Conservation (phyloP, 192 early-diverging fungal genomes). For the Mortierella alpina region DNA sequence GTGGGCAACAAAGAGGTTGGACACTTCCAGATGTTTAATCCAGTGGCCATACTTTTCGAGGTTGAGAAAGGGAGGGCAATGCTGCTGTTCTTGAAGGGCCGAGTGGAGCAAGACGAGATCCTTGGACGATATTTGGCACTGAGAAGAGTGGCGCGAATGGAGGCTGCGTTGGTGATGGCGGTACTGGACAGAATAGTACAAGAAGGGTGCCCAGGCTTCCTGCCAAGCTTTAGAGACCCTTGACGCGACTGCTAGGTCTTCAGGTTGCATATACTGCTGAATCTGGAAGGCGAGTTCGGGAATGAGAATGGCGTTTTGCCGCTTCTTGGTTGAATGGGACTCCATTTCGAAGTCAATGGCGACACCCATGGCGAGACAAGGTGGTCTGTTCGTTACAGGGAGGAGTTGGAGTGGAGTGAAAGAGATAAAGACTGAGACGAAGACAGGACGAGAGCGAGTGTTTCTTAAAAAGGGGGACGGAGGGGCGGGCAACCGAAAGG, state of each 20-base stretch:
- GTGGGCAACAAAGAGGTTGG: slow-evolving; percentile 29
- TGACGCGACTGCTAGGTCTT: slow-evolving; percentile 35
- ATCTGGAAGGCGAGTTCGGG: slow-evolving; percentile 46
- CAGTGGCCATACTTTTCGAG: slow-evolving; percentile 34
- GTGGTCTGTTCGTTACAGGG: no score
- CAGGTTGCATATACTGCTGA: slow-evolving; percentile 20
- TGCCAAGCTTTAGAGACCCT: slow-evolving; percentile 36
- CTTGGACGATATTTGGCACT: neutral
- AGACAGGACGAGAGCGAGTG: neutral
- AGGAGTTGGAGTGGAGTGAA: neutral
- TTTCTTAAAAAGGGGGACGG: no score
- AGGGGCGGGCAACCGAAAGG: no score
- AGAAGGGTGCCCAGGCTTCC: slow-evolving; percentile 40
- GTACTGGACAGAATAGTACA: slow-evolving; percentile 36
- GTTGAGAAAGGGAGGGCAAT: slow-evolving; percentile 31
- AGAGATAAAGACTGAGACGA: slow-evolving; percentile 11
- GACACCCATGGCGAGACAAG: slow-evolving; percentile 5
- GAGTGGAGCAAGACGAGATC: neutral
- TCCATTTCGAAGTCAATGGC: slow-evolving; percentile 13
- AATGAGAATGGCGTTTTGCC: slow-evolving; percentile 35
- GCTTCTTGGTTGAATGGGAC: neutral
- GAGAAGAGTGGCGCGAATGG: neutral
- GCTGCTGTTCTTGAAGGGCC: slow-evolving; percentile 6
- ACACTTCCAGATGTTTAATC: slow-evolving; percentile 30
- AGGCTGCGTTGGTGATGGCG: slow-evolving; percentile 2